Conservation (phyloP, 495 filamentous ascomycete genomes). For the Hyaloscypha hepaticicola region DNA sequence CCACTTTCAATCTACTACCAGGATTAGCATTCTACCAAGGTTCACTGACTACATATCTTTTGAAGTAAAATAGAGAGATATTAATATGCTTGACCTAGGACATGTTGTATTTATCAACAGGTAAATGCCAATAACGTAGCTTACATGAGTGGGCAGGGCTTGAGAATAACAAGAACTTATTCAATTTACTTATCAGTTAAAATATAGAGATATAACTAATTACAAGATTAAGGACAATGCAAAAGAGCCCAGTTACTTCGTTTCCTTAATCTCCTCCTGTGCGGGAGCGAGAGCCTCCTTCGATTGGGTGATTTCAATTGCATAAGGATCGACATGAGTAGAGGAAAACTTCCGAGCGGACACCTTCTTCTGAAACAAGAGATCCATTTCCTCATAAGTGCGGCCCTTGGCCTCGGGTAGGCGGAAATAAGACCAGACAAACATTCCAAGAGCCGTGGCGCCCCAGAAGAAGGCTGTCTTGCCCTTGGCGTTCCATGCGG, state of each 20-base stretch:
- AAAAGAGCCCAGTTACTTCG: neutral
- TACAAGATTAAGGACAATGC: neutral
- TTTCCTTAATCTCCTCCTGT: neutral
- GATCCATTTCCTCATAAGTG: constrained; percentile 68
- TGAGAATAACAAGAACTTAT: neutral
- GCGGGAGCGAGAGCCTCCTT: neutral
- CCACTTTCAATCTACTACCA: no score
- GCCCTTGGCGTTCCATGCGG: constrained; percentile 69
- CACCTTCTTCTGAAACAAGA: constrained; percentile 54
- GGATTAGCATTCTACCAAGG: no score
- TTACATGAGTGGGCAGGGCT: neutral
- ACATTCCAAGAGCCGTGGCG: constrained; percentile 52
- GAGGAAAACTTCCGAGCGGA: constrained; percentile 18
- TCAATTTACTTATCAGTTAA: neutral
- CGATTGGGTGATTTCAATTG: neutral
- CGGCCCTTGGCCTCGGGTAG: constrained; percentile 68
- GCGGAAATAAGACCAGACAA: constrained; percentile 71
- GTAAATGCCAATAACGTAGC: neutral
- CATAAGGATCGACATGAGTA: constrained; percentile 14
- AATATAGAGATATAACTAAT: neutral
- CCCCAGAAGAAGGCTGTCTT: constrained; percentile 29
- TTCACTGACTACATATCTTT: no score
- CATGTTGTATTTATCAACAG: no score
- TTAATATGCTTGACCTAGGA: no score
- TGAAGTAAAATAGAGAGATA: no score